Base-by-base conservation (phyloP, 1,284 basidiomycete species). In the Sporisorium graminicola region DNA sequence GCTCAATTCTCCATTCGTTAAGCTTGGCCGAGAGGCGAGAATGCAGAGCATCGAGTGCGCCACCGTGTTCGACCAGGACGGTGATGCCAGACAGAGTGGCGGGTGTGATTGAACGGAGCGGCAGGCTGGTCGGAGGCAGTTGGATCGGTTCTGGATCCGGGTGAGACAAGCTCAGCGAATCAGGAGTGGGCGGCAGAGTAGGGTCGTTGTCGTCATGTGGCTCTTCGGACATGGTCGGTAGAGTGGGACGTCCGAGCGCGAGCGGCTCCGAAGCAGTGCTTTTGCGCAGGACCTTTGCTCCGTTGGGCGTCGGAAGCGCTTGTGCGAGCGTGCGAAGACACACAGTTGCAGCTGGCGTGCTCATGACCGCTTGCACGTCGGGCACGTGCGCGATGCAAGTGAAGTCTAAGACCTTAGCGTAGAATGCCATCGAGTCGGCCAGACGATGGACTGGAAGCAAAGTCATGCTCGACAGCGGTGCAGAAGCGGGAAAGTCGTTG, bases 401-500 rank as follows among this genome's bases (percentile, higher is more conserved):
- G 47, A 74, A 64, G 18, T 67, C 75, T 22, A 74, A 51, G 5
- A 77, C 60, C 24, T 61, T 60, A 24, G 57, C 29, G 52, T 77
- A 77, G 60, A 77, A 77, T 27, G 52, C 53, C 22, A 70, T 52
- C 12, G 75, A 58, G 26, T 43, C 20, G 12, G 56, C 61, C 2
- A 77, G 65, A 20, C 67, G 35, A 47, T 55, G 67, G 54, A 70
- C 71, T 0, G 75, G 63, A 4, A 77, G 60, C 51, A 77, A 49
- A 4, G 71, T 61, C 60, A 68, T 61, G 31, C 55, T 58, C 22
- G 49, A 58, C 26, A 62, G 20, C 12, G 65, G 50, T 3, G 50
- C 24, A 7, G 58, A n/a, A 14, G 54, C 27, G 8, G 49, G 24
- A 29, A 57, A 59, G 56, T 49, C 57, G 31, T 43, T 40, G 24